Evolutionary conservation across 495 filamentous ascomycete species (phyloP).

Genomic region (Polyplosphaeria fusca): DNA sequence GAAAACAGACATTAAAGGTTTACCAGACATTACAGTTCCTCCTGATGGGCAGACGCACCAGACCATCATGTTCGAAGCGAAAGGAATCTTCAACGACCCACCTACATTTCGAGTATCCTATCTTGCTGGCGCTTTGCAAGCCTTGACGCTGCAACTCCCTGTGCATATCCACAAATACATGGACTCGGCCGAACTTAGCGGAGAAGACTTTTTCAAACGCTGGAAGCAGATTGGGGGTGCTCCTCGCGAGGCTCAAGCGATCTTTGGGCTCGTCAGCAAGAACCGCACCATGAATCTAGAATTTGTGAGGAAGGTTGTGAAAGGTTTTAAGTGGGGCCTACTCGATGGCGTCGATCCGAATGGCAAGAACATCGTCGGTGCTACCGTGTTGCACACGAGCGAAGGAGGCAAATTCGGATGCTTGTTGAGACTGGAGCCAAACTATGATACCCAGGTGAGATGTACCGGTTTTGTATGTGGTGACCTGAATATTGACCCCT

Average conservation of each 20-base stretch:
- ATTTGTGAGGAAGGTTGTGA: conserved; percentile 64
- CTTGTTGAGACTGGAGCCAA: conserved; percentile 89
- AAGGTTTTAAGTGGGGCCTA: conserved; percentile 85
- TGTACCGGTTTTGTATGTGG: neutral
- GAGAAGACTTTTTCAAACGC: conserved; percentile 95
- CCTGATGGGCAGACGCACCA: conserved; percentile 81
- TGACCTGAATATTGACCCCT: conserved; percentile 33
- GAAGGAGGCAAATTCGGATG: conserved; percentile 89
- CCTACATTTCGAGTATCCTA: conserved; percentile 94
- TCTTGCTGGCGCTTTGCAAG: conserved; percentile 88
- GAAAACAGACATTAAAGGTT: conserved; percentile 76
- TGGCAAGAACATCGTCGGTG: conserved; percentile 86
- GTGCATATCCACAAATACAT: conserved; percentile 92
- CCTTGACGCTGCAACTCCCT: conserved; percentile 85
- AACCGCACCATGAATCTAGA: conserved; percentile 49
- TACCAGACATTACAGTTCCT: conserved; percentile 78
- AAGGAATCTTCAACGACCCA: conserved; percentile 73
- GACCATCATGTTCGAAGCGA: conserved; percentile 88
- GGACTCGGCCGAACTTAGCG: conserved; percentile 77
- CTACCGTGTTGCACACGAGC: conserved; percentile 80
- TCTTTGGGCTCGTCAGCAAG: conserved; percentile 64
- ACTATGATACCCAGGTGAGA: conserved; percentile 79
- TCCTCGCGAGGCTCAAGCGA: conserved; percentile 79
- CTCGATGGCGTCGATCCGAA: conserved; percentile 86
- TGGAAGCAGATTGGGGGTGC: conserved; percentile 96